These are phyloP conservation scores for Wickerhamomyces sp. DNA, from an alignment of 1,139 yeast genomes.

Conservation along the genomic window DNA sequence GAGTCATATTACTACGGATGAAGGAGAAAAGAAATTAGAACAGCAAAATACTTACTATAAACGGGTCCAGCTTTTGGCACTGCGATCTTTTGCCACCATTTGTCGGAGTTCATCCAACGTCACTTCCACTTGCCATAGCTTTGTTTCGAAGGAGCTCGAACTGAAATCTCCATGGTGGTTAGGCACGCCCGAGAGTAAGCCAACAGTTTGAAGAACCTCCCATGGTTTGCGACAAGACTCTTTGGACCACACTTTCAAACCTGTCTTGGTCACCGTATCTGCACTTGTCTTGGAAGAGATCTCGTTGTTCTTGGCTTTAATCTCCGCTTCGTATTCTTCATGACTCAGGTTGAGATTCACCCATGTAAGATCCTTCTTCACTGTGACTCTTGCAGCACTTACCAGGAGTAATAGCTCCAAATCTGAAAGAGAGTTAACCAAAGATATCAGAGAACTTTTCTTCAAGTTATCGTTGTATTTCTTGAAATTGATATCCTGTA, in stretches of 20 bases:
- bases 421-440: slow-evolving; percentile 50
- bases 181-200: slow-evolving; percentile 13
- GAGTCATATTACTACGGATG: background rate
- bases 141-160: slow-evolving; percentile 33
- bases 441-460: slow-evolving; percentile 20
- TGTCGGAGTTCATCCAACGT: slow-evolving; percentile 39
- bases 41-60: slow-evolving; percentile 4
- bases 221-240: slow-evolving; percentile 48
- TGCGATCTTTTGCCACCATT: slow-evolving; percentile 29
- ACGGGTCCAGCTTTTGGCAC: slow-evolving; percentile 30
- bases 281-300: slow-evolving; percentile 29
- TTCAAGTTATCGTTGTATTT: slow-evolving; percentile 25
- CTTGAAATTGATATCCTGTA: slow-evolving; percentile 30
- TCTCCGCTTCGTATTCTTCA: slow-evolving; percentile 64
- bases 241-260: slow-evolving; percentile 45
- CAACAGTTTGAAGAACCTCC: slow-evolving; percentile 39
- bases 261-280: slow-evolving; percentile 31
- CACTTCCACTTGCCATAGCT: slow-evolving; percentile 43
- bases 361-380: slow-evolving; percentile 50
- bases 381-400: slow-evolving; percentile 67
- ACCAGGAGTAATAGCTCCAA: slow-evolving; percentile 65
- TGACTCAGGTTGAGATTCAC: slow-evolving; percentile 74
- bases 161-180: slow-evolving; percentile 24
- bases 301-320: slow-evolving; percentile 41
- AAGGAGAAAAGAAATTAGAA: background rate